Base-by-base conservation (phyloP, 108 stramenopile genomes). In the Epithemia pelagica region DNA sequence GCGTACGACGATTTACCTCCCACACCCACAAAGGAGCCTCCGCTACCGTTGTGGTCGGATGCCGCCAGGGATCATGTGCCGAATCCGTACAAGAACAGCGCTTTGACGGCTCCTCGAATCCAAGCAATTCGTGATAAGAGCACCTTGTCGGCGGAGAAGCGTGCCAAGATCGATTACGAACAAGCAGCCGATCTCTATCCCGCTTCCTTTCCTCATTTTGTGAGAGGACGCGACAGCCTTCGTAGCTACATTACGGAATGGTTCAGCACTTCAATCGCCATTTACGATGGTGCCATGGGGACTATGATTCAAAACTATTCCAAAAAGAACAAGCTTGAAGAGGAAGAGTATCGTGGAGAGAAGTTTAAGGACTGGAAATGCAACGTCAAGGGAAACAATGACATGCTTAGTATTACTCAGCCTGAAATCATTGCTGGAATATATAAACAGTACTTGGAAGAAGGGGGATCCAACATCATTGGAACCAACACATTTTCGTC, bases 211-310 rank as follows among this genome's bases (percentile, higher is more conserved):
- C 92, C 92, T 18, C 74, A 94, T 74, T 94, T 87, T 71, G 88
- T 94, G 2, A 79, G 92, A 67, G 92, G 92, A 30, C 81, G 92
- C 7, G 92, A 93, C 68, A 88, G 87, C 67, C 71, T 85, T 26
- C 83, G 92, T 65, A 68, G 75, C 32, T 85, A 93, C 84, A 85
- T 93, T 70, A 87, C 87, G 15, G 55, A 79, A n/a, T 74, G 90
- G 51, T 94, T 94, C 74, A 74, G 74, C 1, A 74, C 61, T 25
- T 73, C 83, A 58, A 89, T 94, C 63, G 87, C 90, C 64, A 91
- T 96, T 60, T 96, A 95, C 70, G 95, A 97, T 67, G 97, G 97
- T 56, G 97, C 95, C 64, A 96, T 98, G 96, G 97, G 96, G 23
- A 96, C 97, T 28, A 96, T 96, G 96, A 98, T 98, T 70, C 95